These are phyloP conservation scores for Eimeria praecox DNA, from an alignment of 169 alveolate species.

Conservation along the genomic window DNA sequence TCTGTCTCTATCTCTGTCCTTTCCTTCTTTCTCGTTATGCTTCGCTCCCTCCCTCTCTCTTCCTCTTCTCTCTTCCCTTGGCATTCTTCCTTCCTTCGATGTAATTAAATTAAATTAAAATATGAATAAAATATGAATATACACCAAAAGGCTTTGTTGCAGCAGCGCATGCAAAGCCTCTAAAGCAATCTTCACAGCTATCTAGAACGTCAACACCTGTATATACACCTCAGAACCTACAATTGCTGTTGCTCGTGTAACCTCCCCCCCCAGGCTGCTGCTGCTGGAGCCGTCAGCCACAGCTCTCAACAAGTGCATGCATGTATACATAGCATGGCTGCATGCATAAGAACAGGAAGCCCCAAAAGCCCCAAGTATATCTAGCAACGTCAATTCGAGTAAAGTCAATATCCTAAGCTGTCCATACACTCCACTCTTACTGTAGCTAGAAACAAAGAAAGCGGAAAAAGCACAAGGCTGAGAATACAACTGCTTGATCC, in stretches of 20 bases:
- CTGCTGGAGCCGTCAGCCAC: too few relatives aligned
- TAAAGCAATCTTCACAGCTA: too few relatives aligned
- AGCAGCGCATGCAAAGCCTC: background rate
- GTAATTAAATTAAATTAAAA: too few relatives aligned
- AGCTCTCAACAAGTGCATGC: background rate
- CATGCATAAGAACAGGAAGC: background rate
- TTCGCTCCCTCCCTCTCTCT: conserved; percentile 37
- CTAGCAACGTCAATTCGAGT: background rate
- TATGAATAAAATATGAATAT: too few relatives aligned
- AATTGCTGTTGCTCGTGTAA: too few relatives aligned
- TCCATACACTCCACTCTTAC: background rate
- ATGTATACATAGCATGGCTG: background rate
- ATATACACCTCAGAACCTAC: background rate
- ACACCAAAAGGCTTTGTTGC: too few relatives aligned
- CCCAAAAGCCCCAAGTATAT: background rate
- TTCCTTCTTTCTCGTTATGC: background rate
- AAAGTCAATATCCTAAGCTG: background rate
- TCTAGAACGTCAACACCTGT: background rate
- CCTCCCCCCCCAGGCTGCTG: too few relatives aligned
- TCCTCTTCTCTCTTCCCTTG: conserved; percentile 7
- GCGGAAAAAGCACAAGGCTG: background rate
- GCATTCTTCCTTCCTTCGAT: background rate
- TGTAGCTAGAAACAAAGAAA: background rate
- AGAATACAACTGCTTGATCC: background rate
- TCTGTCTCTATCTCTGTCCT: conserved; percentile 29